Conservation (phyloP, 169 alveolate species). For the Besnoitia besnoiti region DNA sequence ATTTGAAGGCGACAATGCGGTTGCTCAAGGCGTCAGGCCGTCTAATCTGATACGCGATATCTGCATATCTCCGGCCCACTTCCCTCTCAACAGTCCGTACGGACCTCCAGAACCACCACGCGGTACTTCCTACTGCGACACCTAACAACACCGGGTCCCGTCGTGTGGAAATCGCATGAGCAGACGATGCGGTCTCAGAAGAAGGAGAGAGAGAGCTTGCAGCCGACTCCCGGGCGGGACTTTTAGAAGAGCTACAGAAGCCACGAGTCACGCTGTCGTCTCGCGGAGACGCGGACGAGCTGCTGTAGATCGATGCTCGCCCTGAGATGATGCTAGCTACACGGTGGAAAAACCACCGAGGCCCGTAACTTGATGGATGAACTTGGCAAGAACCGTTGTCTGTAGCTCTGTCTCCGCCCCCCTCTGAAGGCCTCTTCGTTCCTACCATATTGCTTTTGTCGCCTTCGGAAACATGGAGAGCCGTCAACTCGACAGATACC, state of each 20-base stretch:
- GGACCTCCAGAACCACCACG: slow-evolving; percentile 70
- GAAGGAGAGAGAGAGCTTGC: neutral
- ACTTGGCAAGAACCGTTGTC: too few relatives aligned
- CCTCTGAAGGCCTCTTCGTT: too few relatives aligned
- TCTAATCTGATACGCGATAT: slow-evolving; percentile 72
- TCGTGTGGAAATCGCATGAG: neutral
- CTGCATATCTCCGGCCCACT: slow-evolving; percentile 65
- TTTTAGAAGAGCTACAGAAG: neutral
- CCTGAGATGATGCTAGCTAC: too few relatives aligned
- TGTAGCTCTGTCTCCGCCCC: too few relatives aligned
- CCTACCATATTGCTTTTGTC: too few relatives aligned
- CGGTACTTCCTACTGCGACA: neutral
- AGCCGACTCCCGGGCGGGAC: neutral
- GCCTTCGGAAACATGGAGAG: too few relatives aligned
- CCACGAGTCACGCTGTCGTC: too few relatives aligned
- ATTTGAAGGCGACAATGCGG: slow-evolving; percentile 70
- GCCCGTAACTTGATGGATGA: too few relatives aligned
- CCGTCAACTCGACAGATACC: too few relatives aligned
- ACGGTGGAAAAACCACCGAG: too few relatives aligned
- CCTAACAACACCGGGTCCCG: neutral
- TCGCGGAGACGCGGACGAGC: too few relatives aligned
- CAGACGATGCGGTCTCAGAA: neutral
- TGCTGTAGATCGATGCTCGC: too few relatives aligned
- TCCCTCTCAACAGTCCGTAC: slow-evolving; percentile 57
- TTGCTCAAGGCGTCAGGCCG: slow-evolving; percentile 70